These are phyloP conservation scores for Raffaelea albimanens DNA, from an alignment of 2,329 filamentous ascomycete species.

Conservation along the genomic window DNA sequence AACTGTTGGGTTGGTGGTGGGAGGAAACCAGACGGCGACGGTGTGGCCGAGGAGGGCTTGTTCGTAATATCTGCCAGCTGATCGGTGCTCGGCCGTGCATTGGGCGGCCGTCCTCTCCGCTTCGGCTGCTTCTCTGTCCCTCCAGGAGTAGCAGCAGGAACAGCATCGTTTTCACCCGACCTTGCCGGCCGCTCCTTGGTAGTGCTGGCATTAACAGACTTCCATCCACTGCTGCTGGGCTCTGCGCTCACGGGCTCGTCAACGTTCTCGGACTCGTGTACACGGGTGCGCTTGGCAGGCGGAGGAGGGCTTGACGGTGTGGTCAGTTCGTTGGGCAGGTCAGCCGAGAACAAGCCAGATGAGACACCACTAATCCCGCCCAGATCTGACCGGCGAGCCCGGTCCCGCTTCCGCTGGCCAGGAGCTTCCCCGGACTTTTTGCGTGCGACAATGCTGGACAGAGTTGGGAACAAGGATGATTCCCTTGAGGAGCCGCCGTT, in stretches of 20 bases:
- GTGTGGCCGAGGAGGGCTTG: neutral
- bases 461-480: too few species aligned
- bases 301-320: slow-evolving; percentile 13
- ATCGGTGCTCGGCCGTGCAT: slow-evolving; percentile 5
- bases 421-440: too few species aligned
- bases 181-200: slow-evolving; percentile 6
- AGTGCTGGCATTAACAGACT: slow-evolving; percentile 1
- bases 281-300: slow-evolving; percentile 11
- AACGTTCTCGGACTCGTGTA: neutral
- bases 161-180: neutral
- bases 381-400: slow-evolving; percentile 4
- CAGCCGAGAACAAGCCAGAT: too few species aligned
- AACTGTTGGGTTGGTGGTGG: slow-evolving; percentile 20
- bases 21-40: neutral
- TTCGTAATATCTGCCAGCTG: slow-evolving; percentile 4
- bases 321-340: neutral
- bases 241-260: too few species aligned
- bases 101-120: slow-evolving; percentile 25
- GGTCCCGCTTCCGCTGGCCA: slow-evolving; percentile 8
- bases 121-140: slow-evolving; percentile 4
- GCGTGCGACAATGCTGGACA: too few species aligned
- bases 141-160: too few species aligned
- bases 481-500: too few species aligned
- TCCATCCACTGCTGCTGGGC: slow-evolving; percentile 8
- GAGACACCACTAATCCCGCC: neutral